phyloP scores from a whole-genome alignment of 2,329 filamentous ascomycete species.

The Pyricularia pennisetigena region DNA sequence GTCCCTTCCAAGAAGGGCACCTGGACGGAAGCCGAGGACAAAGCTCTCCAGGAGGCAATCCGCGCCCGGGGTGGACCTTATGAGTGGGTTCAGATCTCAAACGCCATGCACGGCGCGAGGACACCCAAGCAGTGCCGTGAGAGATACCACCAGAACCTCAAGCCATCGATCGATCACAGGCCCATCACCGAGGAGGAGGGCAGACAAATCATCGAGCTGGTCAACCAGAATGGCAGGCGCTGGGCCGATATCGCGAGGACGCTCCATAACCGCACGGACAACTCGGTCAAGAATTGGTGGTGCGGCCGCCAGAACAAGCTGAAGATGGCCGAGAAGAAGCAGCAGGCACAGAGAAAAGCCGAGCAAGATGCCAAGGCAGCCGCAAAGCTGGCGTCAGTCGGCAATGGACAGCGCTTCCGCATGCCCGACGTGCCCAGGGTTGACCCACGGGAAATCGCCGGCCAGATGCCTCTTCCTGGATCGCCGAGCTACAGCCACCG shows the following conservation, averaged over 20 bases:
- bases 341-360: background rate
- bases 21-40: conserved; percentile 64
- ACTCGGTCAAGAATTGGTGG: conserved; percentile 97
- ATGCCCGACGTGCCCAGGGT: background rate
- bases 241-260: conserved; percentile 89
- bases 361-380: background rate
- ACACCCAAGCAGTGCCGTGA: conserved; percentile 94
- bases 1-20: conserved; percentile 39
- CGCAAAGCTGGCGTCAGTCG: background rate
- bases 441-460: background rate
- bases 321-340: conserved; percentile 29
- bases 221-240: conserved; percentile 68
- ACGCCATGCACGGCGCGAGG: conserved; percentile 57
- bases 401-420: background rate
- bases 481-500: background rate
- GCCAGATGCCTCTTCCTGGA: background rate
- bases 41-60: background rate
- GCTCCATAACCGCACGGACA: conserved; percentile 80
- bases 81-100: conserved; percentile 73
- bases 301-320: conserved; percentile 85
- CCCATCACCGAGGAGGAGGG: conserved; percentile 66
- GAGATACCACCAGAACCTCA: conserved; percentile 88
- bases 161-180: conserved; percentile 61
- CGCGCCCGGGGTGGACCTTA: background rate
- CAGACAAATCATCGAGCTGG: conserved; percentile 64